phyloP scores from a whole-genome alignment of 768 basidiomycete genomes.

The Cubamyces sp. region DNA sequence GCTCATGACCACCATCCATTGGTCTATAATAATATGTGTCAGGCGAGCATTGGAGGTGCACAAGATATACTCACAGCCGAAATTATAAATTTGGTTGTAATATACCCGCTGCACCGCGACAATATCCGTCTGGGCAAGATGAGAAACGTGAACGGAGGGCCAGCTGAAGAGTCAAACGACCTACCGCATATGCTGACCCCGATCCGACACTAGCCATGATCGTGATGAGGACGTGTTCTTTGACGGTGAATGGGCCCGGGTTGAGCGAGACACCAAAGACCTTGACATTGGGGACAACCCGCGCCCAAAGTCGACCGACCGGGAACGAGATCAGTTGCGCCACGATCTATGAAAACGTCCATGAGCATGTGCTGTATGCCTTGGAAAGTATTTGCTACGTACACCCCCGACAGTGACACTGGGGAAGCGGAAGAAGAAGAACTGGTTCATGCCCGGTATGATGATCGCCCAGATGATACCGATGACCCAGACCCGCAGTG shows the following conservation, averaged over 20 bases:
- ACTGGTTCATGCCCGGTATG: slow-evolving; percentile 69
- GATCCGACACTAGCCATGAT: slow-evolving; percentile 48
- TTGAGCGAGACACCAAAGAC: slow-evolving; percentile 68
- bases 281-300: slow-evolving; percentile 53
- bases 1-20: slow-evolving; percentile 81
- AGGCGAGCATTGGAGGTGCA: neutral
- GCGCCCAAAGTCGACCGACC: slow-evolving; percentile 60
- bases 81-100: slow-evolving; percentile 62
- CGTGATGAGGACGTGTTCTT: slow-evolving; percentile 50
- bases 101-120: slow-evolving; percentile 73
- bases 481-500: slow-evolving; percentile 47
- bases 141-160: neutral
- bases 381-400: slow-evolving; percentile 17
- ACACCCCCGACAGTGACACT: slow-evolving; percentile 60
- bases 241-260: slow-evolving; percentile 77
- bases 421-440: slow-evolving; percentile 80
- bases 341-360: slow-evolving; percentile 49
- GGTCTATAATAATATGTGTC: slow-evolving; percentile 47
- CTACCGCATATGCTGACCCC: slow-evolving; percentile 46
- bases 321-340: slow-evolving; percentile 77
- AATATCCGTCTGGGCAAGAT: slow-evolving; percentile 56
- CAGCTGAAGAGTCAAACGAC: slow-evolving; percentile 23
- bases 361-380: slow-evolving; percentile 5
- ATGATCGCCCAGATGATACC: slow-evolving; percentile 57
- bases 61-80: slow-evolving; percentile 43